These are phyloP conservation scores for Pseudogymnoascus sp. DNA, from an alignment of 2,329 filamentous ascomycete species.

Conservation along the genomic window DNA sequence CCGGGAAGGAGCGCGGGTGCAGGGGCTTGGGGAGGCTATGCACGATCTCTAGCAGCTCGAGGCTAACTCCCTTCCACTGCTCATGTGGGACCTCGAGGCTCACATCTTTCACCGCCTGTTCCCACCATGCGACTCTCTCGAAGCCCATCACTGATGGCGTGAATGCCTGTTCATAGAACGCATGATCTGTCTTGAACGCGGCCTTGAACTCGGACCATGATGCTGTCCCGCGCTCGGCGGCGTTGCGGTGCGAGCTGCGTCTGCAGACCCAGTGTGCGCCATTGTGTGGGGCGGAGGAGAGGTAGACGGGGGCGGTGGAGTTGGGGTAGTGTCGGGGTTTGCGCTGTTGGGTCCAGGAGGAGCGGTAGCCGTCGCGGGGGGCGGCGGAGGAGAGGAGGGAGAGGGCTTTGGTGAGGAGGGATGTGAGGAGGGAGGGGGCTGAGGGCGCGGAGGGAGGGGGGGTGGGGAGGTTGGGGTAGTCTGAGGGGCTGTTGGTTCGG, in stretches of 20 bases:
- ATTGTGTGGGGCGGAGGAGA: conserved; percentile 44
- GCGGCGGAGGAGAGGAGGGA: conserved; percentile 50
- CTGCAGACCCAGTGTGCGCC: conserved; percentile 57
- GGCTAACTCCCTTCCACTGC: conserved; percentile 40
- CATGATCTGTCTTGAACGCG: conserved; percentile 51
- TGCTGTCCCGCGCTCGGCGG: conserved; percentile 44
- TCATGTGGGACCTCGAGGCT: conserved; percentile 29
- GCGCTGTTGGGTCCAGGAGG: conserved; percentile 45
- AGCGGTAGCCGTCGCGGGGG: conserved; percentile 29
- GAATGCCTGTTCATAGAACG: conserved; percentile 48
- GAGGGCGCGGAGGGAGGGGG: conserved; percentile 11
- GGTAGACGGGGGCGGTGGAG: conserved; percentile 43
- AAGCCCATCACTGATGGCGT: conserved; percentile 47
- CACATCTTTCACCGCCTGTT: conserved; percentile 40
- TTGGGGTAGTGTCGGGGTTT: conserved; percentile 39
- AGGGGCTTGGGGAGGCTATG: conserved; percentile 56
- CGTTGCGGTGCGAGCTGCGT: conserved; percentile 52
- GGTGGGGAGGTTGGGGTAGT: not conserved
- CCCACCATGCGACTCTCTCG: conserved; percentile 36
- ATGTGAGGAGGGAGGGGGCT: conserved; percentile 43
- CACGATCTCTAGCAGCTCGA: conserved; percentile 55
- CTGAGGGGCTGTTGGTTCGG: not conserved
- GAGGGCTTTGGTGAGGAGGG: conserved; percentile 49
- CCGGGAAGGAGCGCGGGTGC: conserved; percentile 56
- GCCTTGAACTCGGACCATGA: conserved; percentile 55